Percentiles rank a stretch among this genome's conserved stretches.
Conservation (phyloP, 2,329 filamentous ascomycete species). For the Talaromyces rugulosus region DNA sequence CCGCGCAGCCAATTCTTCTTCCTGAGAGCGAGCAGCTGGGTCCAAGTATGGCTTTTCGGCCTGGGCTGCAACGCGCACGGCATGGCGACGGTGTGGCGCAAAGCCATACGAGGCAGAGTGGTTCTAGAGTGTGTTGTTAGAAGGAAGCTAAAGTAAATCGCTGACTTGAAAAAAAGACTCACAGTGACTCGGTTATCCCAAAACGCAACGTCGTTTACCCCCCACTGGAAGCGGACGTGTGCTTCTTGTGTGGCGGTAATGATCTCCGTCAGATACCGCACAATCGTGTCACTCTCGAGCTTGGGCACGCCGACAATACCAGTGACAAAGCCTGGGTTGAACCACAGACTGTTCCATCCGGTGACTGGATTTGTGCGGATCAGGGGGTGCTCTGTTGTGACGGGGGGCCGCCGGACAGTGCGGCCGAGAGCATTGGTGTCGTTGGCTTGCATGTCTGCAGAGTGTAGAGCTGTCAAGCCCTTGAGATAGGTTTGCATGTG, state of each 20-base stretch:
- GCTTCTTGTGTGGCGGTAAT: constrained; percentile 61
- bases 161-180: constrained; percentile 16
- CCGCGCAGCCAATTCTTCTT: constrained; percentile 48
- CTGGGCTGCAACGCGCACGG: constrained; percentile 46
- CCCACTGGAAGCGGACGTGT: constrained; percentile 64
- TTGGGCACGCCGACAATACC: constrained; percentile 57
- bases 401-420: constrained; percentile 48
- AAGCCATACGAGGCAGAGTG: constrained; percentile 56
- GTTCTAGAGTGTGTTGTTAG: constrained; percentile 33
- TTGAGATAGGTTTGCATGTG: constrained; percentile 58
- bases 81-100: constrained; percentile 53
- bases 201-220: constrained; percentile 60
- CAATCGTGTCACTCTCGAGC: constrained; percentile 51
- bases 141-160: too few species aligned
- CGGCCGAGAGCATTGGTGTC: constrained; percentile 49
- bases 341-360: constrained; percentile 59
- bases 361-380: constrained; percentile 59
- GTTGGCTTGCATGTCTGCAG: constrained; percentile 51
- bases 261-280: constrained; percentile 51
- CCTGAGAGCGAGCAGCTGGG: constrained; percentile 46
- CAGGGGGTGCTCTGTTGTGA: constrained; percentile 54
- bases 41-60: constrained; percentile 47
- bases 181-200: constrained; percentile 63
- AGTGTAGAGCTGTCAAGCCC: constrained; percentile 53
- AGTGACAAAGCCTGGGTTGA: constrained; percentile 56